Evolutionary conservation across 2,329 filamentous ascomycete genomes (phyloP).

Genomic region (Harringtonia aguacate): DNA sequence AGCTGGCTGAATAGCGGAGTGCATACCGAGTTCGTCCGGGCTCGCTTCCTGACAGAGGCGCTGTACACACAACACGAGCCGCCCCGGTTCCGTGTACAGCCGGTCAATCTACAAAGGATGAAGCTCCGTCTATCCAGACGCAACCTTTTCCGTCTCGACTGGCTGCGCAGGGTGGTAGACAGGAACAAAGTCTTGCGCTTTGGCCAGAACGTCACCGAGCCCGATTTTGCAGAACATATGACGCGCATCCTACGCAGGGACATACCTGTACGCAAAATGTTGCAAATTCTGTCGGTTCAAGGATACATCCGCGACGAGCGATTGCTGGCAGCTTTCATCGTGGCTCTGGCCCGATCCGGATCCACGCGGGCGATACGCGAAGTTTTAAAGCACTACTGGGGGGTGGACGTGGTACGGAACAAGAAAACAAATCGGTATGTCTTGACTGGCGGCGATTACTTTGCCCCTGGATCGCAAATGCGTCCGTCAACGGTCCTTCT

Average conservation of each 20-base stretch:
- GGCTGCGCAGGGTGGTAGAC: slow-evolving; percentile 10
- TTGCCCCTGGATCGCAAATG: slow-evolving; percentile 38
- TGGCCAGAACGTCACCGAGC: slow-evolving; percentile 19
- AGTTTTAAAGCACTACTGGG: slow-evolving; percentile 20
- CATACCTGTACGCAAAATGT: slow-evolving; percentile 17
- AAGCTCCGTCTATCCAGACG: too few species aligned
- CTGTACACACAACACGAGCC: slow-evolving; percentile 36
- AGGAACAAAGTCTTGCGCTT: slow-evolving; percentile 14
- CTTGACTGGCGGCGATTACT: slow-evolving; percentile 24
- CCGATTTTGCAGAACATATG: slow-evolving; percentile 17
- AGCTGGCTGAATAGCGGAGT: slow-evolving; percentile 17
- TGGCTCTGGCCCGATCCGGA: slow-evolving; percentile 29
- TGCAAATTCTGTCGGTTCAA: slow-evolving; percentile 15
- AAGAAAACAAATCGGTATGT: slow-evolving; percentile 8
- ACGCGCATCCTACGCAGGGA: slow-evolving; percentile 18
- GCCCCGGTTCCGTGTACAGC: slow-evolving; percentile 24
- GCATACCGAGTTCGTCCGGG: slow-evolving; percentile 35
- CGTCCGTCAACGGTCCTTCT: slow-evolving; percentile 50
- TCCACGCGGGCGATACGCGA: slow-evolving; percentile 21
- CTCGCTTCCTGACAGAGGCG: slow-evolving; percentile 34
- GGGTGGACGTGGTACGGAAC: slow-evolving; percentile 12
- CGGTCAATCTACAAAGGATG: slow-evolving; percentile 15
- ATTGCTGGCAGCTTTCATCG: slow-evolving; percentile 28
- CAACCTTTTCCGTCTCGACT: too few species aligned
- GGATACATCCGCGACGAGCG: slow-evolving; percentile 25